Conservation (phyloP, 306 rosid species). For the Lathyrus sativus region DNA sequence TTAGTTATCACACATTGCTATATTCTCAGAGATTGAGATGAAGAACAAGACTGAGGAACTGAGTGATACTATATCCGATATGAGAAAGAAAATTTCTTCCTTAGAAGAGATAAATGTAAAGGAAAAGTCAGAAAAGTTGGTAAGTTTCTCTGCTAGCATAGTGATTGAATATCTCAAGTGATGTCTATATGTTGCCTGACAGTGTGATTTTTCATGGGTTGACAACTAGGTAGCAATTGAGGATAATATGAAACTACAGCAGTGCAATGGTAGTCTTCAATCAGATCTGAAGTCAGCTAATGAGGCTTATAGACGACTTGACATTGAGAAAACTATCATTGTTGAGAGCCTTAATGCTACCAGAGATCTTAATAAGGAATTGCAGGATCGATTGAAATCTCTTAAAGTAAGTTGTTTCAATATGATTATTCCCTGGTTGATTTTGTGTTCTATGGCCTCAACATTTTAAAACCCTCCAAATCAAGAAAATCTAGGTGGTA, state of each 20-base stretch:
- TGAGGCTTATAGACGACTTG: constrained; percentile 70
- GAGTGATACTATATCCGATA: constrained; percentile 43
- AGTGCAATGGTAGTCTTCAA: constrained; percentile 79
- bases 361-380: constrained; percentile 74
- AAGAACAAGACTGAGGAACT: constrained; percentile 57
- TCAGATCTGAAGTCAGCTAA: constrained; percentile 63
- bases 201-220: constrained; percentile 16
- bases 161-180: constrained; percentile 27
- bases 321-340: constrained; percentile 77
- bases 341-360: constrained; percentile 72
- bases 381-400: constrained; percentile 72
- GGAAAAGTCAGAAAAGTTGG: constrained; percentile 78
- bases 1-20: neutral
- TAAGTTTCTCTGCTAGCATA: constrained; percentile 40
- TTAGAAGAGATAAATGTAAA: constrained; percentile 62
- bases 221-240: constrained; percentile 67
- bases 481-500: constrained; percentile 4
- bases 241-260: constrained; percentile 77
- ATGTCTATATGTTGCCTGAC: constrained; percentile 9
- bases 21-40: constrained; percentile 68
- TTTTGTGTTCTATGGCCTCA: neutral
- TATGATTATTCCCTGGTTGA: neutral
- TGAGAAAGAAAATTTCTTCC: constrained; percentile 50
- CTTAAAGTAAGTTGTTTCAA: constrained; percentile 55
- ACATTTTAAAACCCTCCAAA: neutral